These are phyloP conservation scores for Saposhnikovia divaricata DNA, from an alignment of 129 eudicot genomes.

Conservation along the genomic window DNA sequence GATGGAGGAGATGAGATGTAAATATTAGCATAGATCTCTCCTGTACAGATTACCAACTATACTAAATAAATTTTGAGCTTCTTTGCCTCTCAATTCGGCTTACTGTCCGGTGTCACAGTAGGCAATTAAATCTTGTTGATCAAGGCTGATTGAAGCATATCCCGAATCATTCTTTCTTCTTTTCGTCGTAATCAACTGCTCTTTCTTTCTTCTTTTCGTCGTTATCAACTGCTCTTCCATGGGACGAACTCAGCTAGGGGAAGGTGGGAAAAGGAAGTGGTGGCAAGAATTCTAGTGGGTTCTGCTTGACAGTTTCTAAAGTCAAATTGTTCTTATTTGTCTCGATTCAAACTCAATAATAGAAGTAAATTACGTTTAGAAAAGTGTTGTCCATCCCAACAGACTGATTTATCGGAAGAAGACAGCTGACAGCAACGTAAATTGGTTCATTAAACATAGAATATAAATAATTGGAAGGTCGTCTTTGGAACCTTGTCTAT, in stretches of 20 bases:
- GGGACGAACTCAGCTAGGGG: no score
- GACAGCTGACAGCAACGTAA: background rate
- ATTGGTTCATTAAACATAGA: background rate
- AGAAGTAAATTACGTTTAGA: background rate
- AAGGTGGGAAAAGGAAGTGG: no score
- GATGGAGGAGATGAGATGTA: constrained; percentile 10
- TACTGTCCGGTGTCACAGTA: background rate
- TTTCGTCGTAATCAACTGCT: background rate
- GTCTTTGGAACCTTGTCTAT: background rate
- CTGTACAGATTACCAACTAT: constrained; percentile 27
- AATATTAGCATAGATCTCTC: constrained; percentile 10
- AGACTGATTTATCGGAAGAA: background rate
- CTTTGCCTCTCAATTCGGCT: constrained; percentile 21
- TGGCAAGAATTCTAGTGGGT: background rate
- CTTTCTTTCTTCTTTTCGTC: background rate
- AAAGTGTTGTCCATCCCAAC: background rate
- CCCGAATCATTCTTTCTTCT: background rate
- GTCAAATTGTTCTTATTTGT: no score
- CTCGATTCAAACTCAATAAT: background rate
- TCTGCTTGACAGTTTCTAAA: background rate
- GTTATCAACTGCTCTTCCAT: background rate
- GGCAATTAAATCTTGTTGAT: background rate
- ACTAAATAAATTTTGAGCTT: constrained; percentile 23
- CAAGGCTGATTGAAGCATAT: background rate
- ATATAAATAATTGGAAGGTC: background rate